These are phyloP conservation scores for Solanum chaucha DNA, from an alignment of 257 asterid species.

Conservation along the genomic window DNA sequence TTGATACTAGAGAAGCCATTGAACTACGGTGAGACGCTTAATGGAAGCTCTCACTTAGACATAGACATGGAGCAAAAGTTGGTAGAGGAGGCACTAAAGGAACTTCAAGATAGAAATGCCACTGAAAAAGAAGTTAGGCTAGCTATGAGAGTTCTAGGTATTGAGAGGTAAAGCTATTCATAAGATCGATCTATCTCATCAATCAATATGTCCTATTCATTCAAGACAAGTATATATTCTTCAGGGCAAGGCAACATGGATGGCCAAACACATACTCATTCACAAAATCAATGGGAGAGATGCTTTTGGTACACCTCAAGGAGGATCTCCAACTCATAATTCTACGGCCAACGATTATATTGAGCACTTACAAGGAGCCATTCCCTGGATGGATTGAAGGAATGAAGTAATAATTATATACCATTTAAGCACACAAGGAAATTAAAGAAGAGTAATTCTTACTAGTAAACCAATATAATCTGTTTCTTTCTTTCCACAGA, in stretches of 20 bases:
- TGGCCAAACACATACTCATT: neutral
- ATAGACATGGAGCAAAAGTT: conserved; percentile 25
- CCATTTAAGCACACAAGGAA: neutral
- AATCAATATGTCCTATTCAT: neutral
- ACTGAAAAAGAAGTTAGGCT: neutral
- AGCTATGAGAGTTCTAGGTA: neutral
- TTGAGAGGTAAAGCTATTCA: neutral
- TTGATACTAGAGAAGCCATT: conserved; percentile 30
- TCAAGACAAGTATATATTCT: neutral
- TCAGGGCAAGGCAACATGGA: neutral
- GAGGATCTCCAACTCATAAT: neutral
- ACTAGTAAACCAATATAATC: neutral
- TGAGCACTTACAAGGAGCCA: neutral
- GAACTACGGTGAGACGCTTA: conserved; percentile 26
- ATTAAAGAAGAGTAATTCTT: neutral
- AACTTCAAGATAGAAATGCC: neutral
- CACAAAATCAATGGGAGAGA: neutral
- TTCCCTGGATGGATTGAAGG: neutral
- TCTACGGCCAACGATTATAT: neutral
- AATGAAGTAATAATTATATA: neutral
- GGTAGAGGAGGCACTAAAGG: conserved; percentile 18
- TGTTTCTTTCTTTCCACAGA: neutral
- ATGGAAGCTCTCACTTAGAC: conserved; percentile 28
- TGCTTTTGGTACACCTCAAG: neutral
- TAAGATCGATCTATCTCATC: neutral